Base-by-base conservation (phyloP, 2,329 filamentous ascomycete species). In the Verticillium alfalfae region DNA sequence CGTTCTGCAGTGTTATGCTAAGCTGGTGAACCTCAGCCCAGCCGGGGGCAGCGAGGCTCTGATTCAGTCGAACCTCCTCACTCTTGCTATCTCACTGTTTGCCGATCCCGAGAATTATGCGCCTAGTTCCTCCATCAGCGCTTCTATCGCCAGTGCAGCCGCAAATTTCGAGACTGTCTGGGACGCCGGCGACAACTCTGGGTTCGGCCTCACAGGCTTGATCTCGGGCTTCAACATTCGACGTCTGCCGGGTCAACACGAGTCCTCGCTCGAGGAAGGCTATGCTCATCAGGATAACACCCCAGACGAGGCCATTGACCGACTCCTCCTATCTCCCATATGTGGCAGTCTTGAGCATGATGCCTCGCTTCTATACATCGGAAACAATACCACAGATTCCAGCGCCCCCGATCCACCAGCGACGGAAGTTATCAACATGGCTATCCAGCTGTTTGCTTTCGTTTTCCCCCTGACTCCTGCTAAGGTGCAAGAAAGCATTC, bases 131-230 rank as follows among this genome's bases (percentile, higher is more conserved):
- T 94, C 93, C 1, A 74, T 98, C 57, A 96, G 94, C 70, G 90
- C 92, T 15, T 92, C 93, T 0, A 97, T 99, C 69, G 94, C 94
- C 18, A 95, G 89, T 67, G 91, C 93, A 16, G 91, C 93, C 1
- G 92, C 91, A 6, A 90, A 88, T 2, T 97, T 98, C 70, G 95
- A 99, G 69, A 93, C 88, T 1, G 86, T 99, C 45, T 99, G 95
- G 95, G 94, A 98, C 65, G 86, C 97, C 7, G 90, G 88, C 9
- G 95, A 99, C 73, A 98, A 98, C 70, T 93, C 89, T 68, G 94
- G 93, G 1, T 98, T 97, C 73, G 95, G 96, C 2, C 89, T 99
- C 16, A 96, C 92, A 10, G 92, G 93, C 1, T 79, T 98, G 26
- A 88, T 96, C 1, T 83, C 86, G 26, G 91, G 92, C 0, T 93